A percentile compares a stretch with the other conserved stretches of the same genome.
Evolutionary conservation across 2,329 filamentous ascomycete genomes (phyloP).

Genomic region (Neopestalotiopsis sp.): DNA sequence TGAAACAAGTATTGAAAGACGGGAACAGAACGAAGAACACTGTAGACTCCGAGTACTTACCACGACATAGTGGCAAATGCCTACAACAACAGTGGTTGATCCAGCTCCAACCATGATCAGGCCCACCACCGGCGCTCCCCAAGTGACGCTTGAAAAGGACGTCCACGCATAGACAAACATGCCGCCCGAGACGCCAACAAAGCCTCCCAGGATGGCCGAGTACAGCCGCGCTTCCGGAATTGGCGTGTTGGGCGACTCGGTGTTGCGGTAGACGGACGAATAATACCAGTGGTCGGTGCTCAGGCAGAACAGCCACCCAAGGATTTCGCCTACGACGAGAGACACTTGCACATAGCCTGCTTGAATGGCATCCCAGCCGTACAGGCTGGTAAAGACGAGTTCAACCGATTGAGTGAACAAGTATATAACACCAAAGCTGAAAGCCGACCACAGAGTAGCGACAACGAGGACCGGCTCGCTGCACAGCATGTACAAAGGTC

Average conservation of each 20-base stretch:
- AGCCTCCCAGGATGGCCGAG: constrained; percentile 8
- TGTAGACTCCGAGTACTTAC: too few relatives aligned
- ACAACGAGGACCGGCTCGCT: constrained; percentile 56
- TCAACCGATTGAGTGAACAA: constrained; percentile 32
- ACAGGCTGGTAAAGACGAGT: constrained; percentile 26
- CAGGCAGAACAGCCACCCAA: constrained; percentile 25
- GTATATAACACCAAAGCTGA: constrained; percentile 31
- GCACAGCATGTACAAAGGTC: constrained; percentile 17
- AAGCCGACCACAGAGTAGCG: constrained; percentile 50
- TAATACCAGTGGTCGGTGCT: constrained; percentile 43
- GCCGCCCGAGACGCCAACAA: constrained; percentile 40
- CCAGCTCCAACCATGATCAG: constrained; percentile 55
- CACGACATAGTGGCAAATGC: constrained; percentile 53
- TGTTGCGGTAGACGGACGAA: constrained; percentile 42
- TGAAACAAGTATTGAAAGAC: too few relatives aligned
- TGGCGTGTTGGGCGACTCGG: constrained; percentile 38
- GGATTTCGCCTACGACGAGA: constrained; percentile 10
- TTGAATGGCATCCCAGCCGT: constrained; percentile 25
- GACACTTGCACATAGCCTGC: constrained; percentile 18
- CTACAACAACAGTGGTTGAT: constrained; percentile 50
- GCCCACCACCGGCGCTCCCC: constrained; percentile 53
- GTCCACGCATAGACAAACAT: constrained; percentile 60
- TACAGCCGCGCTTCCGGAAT: constrained; percentile 17
- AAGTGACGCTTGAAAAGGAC: constrained; percentile 45
- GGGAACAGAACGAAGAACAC: too few relatives aligned